phyloP scores from a whole-genome alignment of 73 alveolate species.

The Blepharisma japonicum region DNA sequence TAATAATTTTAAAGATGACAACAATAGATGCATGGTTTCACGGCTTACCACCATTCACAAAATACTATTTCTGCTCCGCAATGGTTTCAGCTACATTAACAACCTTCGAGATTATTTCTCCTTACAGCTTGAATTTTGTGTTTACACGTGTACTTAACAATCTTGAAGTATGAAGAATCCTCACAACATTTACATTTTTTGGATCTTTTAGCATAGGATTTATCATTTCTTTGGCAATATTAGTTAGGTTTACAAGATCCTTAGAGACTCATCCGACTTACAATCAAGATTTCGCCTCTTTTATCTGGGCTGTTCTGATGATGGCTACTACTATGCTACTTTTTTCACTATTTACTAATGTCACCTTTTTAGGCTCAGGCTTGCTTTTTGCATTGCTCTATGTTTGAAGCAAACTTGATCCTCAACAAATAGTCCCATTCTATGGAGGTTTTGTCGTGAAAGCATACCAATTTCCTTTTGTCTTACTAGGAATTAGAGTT shows the following conservation, averaged over 20 bases:
- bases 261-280: background rate
- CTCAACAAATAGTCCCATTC: background rate
- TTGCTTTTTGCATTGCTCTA: background rate
- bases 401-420: slow-evolving; percentile 5
- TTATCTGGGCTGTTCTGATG: background rate
- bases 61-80: background rate
- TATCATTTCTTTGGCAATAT: background rate
- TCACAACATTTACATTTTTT: background rate
- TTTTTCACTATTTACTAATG: background rate
- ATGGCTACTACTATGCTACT: background rate
- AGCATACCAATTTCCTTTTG: slow-evolving; percentile 9
- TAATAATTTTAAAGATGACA: background rate
- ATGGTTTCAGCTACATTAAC: background rate
- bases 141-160: background rate
- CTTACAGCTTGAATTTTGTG: background rate
- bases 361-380: background rate
- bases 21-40: slow-evolving; percentile 12
- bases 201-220: background rate
- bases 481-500: background rate
- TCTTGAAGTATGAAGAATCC: background rate
- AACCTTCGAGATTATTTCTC: background rate
- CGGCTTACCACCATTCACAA: background rate
- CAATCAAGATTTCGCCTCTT: background rate
- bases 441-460: background rate
- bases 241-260: background rate